A percentile compares a stretch with the other conserved stretches of the same genome.
These are phyloP conservation scores for Sisymbrium altissimum DNA, from an alignment of 345 rosid species.

Conservation along the genomic window DNA sequence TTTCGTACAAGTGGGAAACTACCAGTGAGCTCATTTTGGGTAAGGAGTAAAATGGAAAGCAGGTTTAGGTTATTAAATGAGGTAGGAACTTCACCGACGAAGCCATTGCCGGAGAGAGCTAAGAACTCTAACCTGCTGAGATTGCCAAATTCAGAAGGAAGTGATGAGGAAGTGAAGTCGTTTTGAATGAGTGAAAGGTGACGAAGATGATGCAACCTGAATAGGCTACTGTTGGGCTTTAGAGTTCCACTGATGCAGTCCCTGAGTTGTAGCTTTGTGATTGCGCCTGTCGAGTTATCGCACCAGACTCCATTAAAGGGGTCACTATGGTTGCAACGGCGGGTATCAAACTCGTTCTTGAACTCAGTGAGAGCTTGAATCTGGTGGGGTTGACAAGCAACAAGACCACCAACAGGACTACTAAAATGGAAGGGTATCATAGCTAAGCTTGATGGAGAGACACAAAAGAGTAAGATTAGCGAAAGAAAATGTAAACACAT, in stretches of 20 bases:
- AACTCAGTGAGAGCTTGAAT: background rate
- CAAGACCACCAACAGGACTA: background rate
- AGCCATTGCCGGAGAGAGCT: background rate
- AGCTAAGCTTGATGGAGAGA: background rate
- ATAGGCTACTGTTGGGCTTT: constrained; percentile 22
- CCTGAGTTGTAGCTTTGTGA: background rate
- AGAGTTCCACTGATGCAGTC: constrained; percentile 2
- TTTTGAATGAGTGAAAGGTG: background rate
- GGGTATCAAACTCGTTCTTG: constrained; percentile 11
- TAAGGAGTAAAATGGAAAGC: background rate
- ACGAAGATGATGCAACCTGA: background rate
- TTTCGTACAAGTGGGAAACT: background rate
- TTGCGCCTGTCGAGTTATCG: background rate
- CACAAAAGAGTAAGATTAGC: background rate
- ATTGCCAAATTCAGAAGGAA: background rate
- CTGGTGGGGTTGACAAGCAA: background rate
- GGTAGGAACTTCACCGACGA: constrained; percentile 8
- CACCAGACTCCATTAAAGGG: background rate
- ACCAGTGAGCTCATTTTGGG: background rate
- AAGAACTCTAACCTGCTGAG: constrained; percentile 5
- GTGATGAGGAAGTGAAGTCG: constrained; percentile 12
- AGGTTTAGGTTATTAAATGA: background rate
- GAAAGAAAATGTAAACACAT: background rate
- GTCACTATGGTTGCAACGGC: background rate
- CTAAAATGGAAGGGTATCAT: too few species aligned